Evolutionary conservation across 2,329 filamentous ascomycete genomes (phyloP), one percentile per base, ranked within the genome.

Genomic region (Calonectria naviculata): DNA sequence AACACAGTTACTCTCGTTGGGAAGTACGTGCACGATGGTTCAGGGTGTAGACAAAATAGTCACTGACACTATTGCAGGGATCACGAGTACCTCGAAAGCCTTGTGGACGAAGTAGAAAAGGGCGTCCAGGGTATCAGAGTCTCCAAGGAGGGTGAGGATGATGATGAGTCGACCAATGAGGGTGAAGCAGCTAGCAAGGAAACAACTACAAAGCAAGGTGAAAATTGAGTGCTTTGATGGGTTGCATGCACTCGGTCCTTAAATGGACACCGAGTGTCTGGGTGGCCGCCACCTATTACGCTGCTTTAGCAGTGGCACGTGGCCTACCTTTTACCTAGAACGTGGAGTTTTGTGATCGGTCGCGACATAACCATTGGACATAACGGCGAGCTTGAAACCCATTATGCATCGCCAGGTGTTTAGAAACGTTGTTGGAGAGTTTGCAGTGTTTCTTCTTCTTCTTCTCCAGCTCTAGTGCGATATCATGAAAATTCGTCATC

Each of bases 1-100:
- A 98, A 98, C 83, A 97, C 95, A 0, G 95, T 98, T 58, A 98
- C 96, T 13, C 86, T 99, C 65, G 95, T 98, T 24, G 90, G 91
- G 75, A 86, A 84, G 87, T 89, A 79, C 76, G 84, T 65, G 31
- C 46, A 71, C 75, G 41, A 28, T 44, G 26, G 17, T 52, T 38
- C n/a, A n/a, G 21, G 21, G 21, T 8, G 8, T 38, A 26, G 38
- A 19, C 12, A 28, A 17, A 63, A 88, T 42, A 41, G 21, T 34
- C 24, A 28, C 76, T 80, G 66, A 81, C 71, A 10, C 29, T 19
- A 28, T 31, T 49, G n/a, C 19, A 91, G 91, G 75, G 93, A 98
- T 80, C 87, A 89, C 75, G 92, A 89, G 28, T 96, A 90, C 76
- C 89, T 98, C 80, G 94, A 98, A 81, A 92, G 91, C 62, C 83